These are phyloP conservation scores for Penicillium olsonii DNA, from an alignment of 2,329 filamentous ascomycete genomes.

Conservation along the genomic window DNA sequence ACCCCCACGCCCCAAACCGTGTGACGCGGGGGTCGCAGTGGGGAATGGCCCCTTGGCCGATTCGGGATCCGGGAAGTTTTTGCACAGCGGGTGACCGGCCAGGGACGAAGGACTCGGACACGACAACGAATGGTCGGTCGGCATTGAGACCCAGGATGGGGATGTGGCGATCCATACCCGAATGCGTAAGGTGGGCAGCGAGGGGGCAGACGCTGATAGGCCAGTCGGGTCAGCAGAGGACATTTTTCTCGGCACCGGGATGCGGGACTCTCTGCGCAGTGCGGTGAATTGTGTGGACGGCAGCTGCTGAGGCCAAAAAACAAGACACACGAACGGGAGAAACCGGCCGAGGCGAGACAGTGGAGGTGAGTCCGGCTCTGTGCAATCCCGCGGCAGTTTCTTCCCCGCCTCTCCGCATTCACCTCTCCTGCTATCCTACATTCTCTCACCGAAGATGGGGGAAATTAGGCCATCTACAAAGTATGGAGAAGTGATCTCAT, in stretches of 20 bases:
- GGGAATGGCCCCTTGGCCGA: background rate
- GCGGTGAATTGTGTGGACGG: background rate
- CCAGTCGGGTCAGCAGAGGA: background rate
- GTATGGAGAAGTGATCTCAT: slow-evolving; percentile 7
- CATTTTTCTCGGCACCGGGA: background rate
- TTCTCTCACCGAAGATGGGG: slow-evolving; percentile 8
- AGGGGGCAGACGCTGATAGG: background rate
- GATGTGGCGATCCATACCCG: slow-evolving; percentile 1
- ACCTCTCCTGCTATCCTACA: background rate
- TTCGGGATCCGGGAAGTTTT: background rate
- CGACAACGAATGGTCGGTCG: background rate
- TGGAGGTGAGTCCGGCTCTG: background rate
- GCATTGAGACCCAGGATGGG: background rate
- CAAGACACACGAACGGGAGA: slow-evolving; percentile 2
- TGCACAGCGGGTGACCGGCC: background rate
- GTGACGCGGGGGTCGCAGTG: slow-evolving; percentile 8
- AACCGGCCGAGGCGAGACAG: background rate
- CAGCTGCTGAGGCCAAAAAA: background rate
- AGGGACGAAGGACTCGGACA: background rate
- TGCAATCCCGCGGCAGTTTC: background rate
- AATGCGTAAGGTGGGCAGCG: background rate
- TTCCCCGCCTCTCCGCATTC: slow-evolving; percentile 10
- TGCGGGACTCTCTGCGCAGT: background rate
- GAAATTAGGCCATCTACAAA: too few species aligned
- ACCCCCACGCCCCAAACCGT: slow-evolving; percentile 8